Conservation (phyloP, 2,329 filamentous ascomycete species). For the Didymosphaeria variabile region DNA sequence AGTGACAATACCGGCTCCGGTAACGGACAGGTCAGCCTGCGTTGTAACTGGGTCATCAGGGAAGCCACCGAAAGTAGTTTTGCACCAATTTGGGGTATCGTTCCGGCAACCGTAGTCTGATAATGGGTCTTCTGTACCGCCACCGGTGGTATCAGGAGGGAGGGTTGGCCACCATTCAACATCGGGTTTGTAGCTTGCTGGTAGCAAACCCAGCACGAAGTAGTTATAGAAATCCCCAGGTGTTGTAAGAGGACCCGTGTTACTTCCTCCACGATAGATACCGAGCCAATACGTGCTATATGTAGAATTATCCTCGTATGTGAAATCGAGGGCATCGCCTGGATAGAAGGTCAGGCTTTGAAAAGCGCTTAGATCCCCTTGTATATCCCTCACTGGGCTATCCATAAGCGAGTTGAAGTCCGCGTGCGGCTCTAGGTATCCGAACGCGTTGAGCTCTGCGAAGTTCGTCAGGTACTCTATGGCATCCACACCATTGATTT, state of each 20-base stretch:
- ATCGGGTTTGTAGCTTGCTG: conserved; percentile 23
- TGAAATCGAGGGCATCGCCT: conserved; percentile 40
- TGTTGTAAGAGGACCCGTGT: conserved; percentile 46
- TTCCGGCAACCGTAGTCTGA: background rate
- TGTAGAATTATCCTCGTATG: conserved; percentile 34
- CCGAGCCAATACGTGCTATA: conserved; percentile 30
- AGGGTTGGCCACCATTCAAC: conserved; percentile 17
- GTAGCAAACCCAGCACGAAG: conserved; percentile 46
- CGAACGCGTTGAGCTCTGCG: conserved; percentile 40
- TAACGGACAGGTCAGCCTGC: background rate
- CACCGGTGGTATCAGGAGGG: background rate
- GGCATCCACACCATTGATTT: conserved; percentile 36
- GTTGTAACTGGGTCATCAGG: background rate
- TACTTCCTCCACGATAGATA: conserved; percentile 28
- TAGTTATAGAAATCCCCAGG: conserved; percentile 56
- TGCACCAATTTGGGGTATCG: background rate
- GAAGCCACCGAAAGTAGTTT: background rate
- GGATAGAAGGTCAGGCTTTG: conserved; percentile 40
- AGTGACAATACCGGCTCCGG: conserved; percentile 30
- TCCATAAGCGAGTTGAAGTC: conserved; percentile 52
- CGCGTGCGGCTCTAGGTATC: conserved; percentile 51
- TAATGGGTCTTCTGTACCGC: background rate
- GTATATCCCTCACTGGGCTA: conserved; percentile 24
- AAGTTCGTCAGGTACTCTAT: conserved; percentile 31
- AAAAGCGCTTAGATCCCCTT: no score